Base-by-base conservation (phyloP, 768 basidiomycete genomes). In the Auricularia heimuer region DNA sequence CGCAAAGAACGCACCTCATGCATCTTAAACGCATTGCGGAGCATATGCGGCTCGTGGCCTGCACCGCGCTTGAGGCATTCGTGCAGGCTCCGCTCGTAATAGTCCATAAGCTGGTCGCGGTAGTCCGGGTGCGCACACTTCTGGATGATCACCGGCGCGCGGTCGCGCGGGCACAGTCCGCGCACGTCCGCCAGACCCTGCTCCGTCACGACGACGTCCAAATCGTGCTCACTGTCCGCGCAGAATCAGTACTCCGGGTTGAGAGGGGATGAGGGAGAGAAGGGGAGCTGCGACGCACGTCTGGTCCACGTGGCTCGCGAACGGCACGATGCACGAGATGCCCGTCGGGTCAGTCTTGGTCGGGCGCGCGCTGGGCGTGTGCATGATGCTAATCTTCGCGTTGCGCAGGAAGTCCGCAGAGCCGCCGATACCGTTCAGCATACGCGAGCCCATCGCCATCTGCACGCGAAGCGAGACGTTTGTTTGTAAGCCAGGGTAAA, bases 111-210 rank as follows among this genome's bases (percentile, higher is more conserved):
- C 56, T 67, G 68, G 39, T 67, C 68, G 18, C 64, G 63, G 70
- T 70, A 72, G 54, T 69, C 67, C 12, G 72, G 72, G 67, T 73
- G 72, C 0, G 71, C 69, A 58, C 71, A 71, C 51, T 72, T 70
- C 63, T 72, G 34, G 68, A 72, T 73, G 66, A 73, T 72, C 6
- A 73, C 54, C 12, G 68, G 71, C 2, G 71, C 71, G 11, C 72
- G 67, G 61, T 73, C 68, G 4, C 72, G 47, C 21, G 72, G 72
- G 4, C 62, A 64, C 12, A 73, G 64, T 0, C 72, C 72, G 12
- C 72, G 69, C 2, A 73, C 62, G 65, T 73, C 72, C 10, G 72
- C 72, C 3, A 73, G 65, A n/a, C 72, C 72, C 58, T 72, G 71
- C 65, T 73, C 72, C 6, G 72, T 73, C 3, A 73, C 72, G 61